Base-by-base conservation (phyloP, 1,139 yeast species). In the Lodderomyces margitis region DNA sequence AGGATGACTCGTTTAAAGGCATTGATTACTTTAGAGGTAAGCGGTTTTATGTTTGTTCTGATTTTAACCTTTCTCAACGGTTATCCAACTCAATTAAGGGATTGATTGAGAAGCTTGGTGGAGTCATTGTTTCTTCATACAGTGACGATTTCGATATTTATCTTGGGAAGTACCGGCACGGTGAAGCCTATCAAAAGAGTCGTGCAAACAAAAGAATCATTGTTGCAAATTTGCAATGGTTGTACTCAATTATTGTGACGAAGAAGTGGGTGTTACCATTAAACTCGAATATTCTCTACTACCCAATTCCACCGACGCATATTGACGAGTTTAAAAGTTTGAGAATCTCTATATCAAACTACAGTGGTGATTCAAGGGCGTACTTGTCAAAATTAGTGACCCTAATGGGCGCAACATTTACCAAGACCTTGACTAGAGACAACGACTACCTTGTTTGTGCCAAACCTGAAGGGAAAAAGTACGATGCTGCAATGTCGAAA, bases 381-480 rank as follows among this genome's bases (percentile, higher is more conserved):
- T 91, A 87, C 53, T 64, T 92, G 28, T 79, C 82, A 37, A 71
- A 72, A 39, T 66, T 92, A n/a, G 77, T 86, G 7, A 68, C 71
- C 12, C 70, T 83, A 0, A 59, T 87, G 53, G 98, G 98, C 0
- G 98, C 92, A 0, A 66, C 62, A 1, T 88, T 84, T 57, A 83
- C 95, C 1, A 79, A 83, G 32, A 80, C 84, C 3, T 67, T 92
- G 44, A 79, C 82, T 5, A 74, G 73, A 39, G 75, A 74, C 8
- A 86, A 87, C 49, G 84, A 95, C 3, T 87, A 81, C 57, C 66
- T 92, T 37, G 73, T 92, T 11, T 80, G 88, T 3, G 85, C 89
- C 0, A 71, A 71, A 33, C 75, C 86, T 0, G 60, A 59, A 14
- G 98, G 98, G 1, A 77, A 74, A 44, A 92, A 92, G 61, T 87